Percentiles rank a stretch among this genome's conserved stretches.
These are phyloP conservation scores for Triticum monococcum DNA, from an alignment of 176 grass and related monocot species.

Conservation along the genomic window DNA sequence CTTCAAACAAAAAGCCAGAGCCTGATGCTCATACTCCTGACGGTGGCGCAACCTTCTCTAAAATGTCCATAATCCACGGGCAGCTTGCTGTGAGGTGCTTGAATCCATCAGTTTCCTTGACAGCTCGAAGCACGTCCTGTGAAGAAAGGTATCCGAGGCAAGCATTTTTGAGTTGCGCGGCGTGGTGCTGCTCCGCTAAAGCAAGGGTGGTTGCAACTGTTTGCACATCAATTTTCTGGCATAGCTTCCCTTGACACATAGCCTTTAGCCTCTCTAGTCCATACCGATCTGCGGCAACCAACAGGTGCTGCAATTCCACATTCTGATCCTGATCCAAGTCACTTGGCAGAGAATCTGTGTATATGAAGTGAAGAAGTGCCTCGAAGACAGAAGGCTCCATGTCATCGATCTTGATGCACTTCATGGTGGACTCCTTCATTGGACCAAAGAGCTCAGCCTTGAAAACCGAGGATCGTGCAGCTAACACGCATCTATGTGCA, in stretches of 20 bases:
- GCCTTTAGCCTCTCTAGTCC: neutral
- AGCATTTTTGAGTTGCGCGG: neutral
- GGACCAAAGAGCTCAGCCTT: neutral
- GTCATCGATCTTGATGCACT: neutral
- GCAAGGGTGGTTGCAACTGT: neutral
- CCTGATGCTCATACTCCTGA: neutral
- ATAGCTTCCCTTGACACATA: neutral
- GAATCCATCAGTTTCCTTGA: neutral
- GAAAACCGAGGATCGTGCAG: neutral
- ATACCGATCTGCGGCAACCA: neutral
- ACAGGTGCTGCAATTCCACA: neutral
- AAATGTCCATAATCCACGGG: neutral
- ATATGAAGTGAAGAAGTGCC: neutral
- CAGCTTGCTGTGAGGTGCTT: neutral
- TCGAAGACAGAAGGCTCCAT: neutral
- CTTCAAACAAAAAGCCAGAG: neutral
- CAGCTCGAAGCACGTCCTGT: neutral
- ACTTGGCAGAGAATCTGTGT: neutral
- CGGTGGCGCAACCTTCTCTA: neutral
- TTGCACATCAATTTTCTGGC: neutral
- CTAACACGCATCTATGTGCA: neutral
- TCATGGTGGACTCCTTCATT: neutral
- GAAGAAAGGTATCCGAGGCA: neutral
- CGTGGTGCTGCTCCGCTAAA: neutral
- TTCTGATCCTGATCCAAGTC: neutral